Percentiles rank a stretch among this genome's conserved stretches.
Conservation (phyloP, 1,139 yeast species). For the Chernovozyma sophiae-reginae region DNA sequence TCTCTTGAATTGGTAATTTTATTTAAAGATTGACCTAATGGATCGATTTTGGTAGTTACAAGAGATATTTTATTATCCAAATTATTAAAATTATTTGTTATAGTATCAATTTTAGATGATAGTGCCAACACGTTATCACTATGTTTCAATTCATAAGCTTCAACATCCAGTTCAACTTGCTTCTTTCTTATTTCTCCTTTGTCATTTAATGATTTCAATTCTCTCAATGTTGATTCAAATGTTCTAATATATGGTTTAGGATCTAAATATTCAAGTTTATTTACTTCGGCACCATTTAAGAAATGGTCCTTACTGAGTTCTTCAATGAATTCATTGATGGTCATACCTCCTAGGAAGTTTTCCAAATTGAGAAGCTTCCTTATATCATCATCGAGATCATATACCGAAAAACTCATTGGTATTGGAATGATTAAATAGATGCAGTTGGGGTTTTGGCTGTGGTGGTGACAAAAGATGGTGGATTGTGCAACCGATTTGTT, state of each 20-base stretch:
- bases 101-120: conserved; percentile 44
- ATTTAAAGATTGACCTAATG: conserved; percentile 70
- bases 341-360: conserved; percentile 64
- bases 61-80: conserved; percentile 59
- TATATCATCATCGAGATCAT: conserved; percentile 67
- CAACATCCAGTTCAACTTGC: conserved; percentile 52
- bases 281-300: conserved; percentile 51
- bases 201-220: conserved; percentile 55
- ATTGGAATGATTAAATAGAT: background rate
- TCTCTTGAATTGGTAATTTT: conserved; percentile 75
- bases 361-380: conserved; percentile 63
- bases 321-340: conserved; percentile 81
- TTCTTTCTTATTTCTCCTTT: conserved; percentile 50
- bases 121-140: conserved; percentile 61
- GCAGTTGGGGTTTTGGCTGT: background rate
- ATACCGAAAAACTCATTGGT: conserved; percentile 41
- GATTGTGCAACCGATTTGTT: too few relatives aligned
- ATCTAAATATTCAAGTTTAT: conserved; percentile 58
- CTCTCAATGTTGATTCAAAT: conserved; percentile 79
- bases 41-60: conserved; percentile 62
- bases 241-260: conserved; percentile 95
- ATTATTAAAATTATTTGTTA: conserved; percentile 45
- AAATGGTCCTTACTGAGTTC: conserved; percentile 71
- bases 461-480: background rate
- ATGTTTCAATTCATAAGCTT: conserved; percentile 62